phyloP scores from a whole-genome alignment of 345 rosid genomes.

The Passiflora organensis region DNA sequence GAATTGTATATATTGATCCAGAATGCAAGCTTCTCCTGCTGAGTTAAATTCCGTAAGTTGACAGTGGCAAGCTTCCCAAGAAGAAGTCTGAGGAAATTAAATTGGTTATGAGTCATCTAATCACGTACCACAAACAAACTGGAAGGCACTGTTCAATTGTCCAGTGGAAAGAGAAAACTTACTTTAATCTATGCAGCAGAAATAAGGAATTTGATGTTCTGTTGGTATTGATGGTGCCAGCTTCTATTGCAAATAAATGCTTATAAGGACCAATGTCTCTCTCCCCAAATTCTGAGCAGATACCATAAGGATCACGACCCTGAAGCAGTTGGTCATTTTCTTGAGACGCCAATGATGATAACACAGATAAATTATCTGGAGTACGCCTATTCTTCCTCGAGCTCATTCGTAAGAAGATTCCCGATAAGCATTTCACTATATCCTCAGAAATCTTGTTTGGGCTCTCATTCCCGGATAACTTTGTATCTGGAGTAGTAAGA shows the following conservation, averaged over 20 bases:
- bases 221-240: constrained; percentile 40
- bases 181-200: constrained; percentile 64
- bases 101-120: not conserved
- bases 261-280: constrained; percentile 67
- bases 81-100: constrained; percentile 43
- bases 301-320: constrained; percentile 50
- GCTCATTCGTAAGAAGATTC: constrained; percentile 58
- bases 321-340: constrained; percentile 29
- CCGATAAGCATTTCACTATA: constrained; percentile 55
- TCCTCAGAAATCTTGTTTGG: constrained; percentile 74
- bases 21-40: constrained; percentile 90
- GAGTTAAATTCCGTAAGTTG: constrained; percentile 53
- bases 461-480: constrained; percentile 14
- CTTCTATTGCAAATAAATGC: constrained; percentile 43
- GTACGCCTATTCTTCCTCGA: constrained; percentile 31
- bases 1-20: constrained; percentile 89
- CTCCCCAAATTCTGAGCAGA: constrained; percentile 41
- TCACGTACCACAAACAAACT: not conserved
- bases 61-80: constrained; percentile 50
- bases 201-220: constrained; percentile 47
- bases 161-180: constrained; percentile 14
- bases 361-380: constrained; percentile 27
- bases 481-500: constrained; percentile 23
- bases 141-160: not conserved
- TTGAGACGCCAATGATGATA: constrained; percentile 20